Base-by-base conservation (phyloP, 2,329 filamentous ascomycete species). In the Camillea tinctor region DNA sequence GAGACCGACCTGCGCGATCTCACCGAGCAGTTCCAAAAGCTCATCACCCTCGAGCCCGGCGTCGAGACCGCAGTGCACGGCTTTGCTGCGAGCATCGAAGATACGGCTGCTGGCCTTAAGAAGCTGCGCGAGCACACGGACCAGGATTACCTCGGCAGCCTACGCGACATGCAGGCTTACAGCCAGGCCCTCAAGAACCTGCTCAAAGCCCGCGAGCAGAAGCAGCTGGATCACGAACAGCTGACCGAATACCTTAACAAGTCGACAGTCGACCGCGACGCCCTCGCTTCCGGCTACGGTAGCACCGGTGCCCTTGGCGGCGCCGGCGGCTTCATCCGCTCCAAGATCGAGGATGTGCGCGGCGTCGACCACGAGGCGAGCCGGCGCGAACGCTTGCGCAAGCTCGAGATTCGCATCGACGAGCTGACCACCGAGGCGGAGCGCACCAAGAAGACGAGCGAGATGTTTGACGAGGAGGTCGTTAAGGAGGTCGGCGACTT, bases 201-300 rank as follows among this genome's bases (percentile, higher is more conserved):
- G 4, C 87, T 99, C 64, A 96, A 96, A 75, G 92, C 92, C 1
- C 89, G 95, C 40, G 95, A 99, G 79, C 93, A 96, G 79, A 99
- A 99, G 74, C 95, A 99, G 75, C 89, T 99, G 60, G 95, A 99
- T 78, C 97, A 94, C 71, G 95, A 99, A 77, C 93, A 92, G 66
- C 83, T 99, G 36, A 96, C 93, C 24, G 94, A 98, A 73, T 98
- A 98, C 75, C 90, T 97, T 57, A 91, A 91, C 78, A 97, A 96
- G 74, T 92, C 92, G 0, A 92, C 92, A 2, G 80, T 87, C 3
- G 95, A 99, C 75, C 89, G 93, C 53, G 95, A 99, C 76, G 81
- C 85, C 17, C 86, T 97, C 2, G 81, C 83, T 8, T 86, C 87
- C 0, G 86, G 88, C 11, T 87, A 73, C 58, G 74, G 72, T 21